phyloP scores from a whole-genome alignment of 176 grass and related monocot species.

The Ensete ventricosum region DNA sequence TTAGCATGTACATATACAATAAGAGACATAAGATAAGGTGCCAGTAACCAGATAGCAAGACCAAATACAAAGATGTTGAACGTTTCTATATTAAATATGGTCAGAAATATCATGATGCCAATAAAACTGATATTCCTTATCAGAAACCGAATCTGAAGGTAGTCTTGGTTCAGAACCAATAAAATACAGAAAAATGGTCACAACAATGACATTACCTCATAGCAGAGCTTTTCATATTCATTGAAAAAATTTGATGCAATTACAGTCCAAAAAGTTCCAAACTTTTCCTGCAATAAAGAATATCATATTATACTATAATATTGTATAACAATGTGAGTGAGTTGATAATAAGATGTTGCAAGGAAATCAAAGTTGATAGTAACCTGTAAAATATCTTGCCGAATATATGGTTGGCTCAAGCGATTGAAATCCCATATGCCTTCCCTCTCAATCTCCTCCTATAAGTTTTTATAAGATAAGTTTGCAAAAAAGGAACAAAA shows the following conservation, averaged over 20 bases:
- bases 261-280: slow-evolving; percentile 82
- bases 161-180: not conserved
- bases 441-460: slow-evolving; percentile 93
- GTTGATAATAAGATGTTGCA: not conserved
- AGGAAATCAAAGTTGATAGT: not conserved
- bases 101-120: not conserved
- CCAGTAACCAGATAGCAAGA: not conserved
- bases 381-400: slow-evolving; percentile 70
- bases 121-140: not conserved
- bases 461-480: not conserved
- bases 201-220: slow-evolving; percentile 51
- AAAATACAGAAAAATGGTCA: not conserved
- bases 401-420: slow-evolving; percentile 83
- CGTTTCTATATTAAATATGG: not conserved
- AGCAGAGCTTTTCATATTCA: slow-evolving; percentile 73
- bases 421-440: slow-evolving; percentile 96
- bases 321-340: not conserved
- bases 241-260: slow-evolving; percentile 76
- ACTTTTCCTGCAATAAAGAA: slow-evolving; percentile 52
- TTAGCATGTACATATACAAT: too few relatives aligned
- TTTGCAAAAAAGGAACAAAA: not conserved
- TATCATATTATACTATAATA: slow-evolving; percentile 22
- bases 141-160: not conserved
- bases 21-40: not conserved
- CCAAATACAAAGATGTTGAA: not conserved